Evolutionary conservation across 2,329 filamentous ascomycete genomes (phyloP).

Genomic region (Nigrospora sphaerica): DNA sequence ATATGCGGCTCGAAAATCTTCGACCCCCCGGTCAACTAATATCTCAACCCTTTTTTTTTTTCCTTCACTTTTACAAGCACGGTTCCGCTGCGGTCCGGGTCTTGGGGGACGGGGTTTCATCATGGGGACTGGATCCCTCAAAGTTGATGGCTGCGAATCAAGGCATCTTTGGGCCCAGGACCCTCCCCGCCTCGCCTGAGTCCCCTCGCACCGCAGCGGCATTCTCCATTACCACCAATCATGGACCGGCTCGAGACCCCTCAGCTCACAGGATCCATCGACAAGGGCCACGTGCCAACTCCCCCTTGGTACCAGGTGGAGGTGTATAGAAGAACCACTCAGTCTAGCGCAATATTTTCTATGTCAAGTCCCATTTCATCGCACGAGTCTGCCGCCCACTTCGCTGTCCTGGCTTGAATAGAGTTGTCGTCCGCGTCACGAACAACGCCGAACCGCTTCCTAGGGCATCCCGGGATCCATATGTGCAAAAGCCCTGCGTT

Average conservation of each 20-base stretch:
- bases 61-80: too few relatives aligned
- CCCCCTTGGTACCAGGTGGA: conserved; percentile 8
- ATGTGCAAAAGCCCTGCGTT: too few relatives aligned
- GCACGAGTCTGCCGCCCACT: not conserved
- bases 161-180: too few relatives aligned
- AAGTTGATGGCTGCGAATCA: too few relatives aligned
- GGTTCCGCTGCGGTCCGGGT: not conserved
- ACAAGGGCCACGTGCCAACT: conserved; percentile 13
- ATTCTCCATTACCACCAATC: conserved; percentile 11
- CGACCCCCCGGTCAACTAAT: too few relatives aligned
- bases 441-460: not conserved
- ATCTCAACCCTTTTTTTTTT: too few relatives aligned
- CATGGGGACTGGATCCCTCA: not conserved
- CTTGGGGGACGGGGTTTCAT: not conserved
- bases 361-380: conserved; percentile 3
- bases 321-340: conserved; percentile 11
- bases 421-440: not conserved
- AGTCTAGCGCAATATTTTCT: conserved; percentile 6
- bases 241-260: conserved; percentile 5
- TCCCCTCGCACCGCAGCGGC: conserved; percentile 3
- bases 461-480: too few relatives aligned
- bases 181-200: too few relatives aligned
- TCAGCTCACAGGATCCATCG: conserved; percentile 9
- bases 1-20: too few relatives aligned
- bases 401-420: not conserved